Evolutionary conservation across 169 alveolate species (phyloP).

Genomic region (Plasmodium gonderi): DNA sequence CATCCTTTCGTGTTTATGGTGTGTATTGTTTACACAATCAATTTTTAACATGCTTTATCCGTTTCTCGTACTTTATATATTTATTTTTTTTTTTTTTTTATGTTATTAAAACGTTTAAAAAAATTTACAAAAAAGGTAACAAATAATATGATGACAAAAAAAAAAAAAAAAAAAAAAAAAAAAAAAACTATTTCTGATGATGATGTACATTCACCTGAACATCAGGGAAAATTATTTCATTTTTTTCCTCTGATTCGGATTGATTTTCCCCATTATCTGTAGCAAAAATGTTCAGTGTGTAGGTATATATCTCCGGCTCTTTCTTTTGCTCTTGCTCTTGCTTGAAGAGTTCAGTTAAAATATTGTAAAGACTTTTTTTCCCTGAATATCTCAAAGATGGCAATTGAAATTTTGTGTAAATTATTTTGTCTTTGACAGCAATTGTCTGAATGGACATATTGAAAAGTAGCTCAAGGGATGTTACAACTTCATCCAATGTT

Average conservation of each 20-base stretch:
- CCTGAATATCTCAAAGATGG: not conserved
- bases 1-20: too few relatives aligned
- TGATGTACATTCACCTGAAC: constrained; percentile 33
- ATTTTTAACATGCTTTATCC: too few relatives aligned
- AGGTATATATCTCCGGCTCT: not conserved
- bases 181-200: not conserved
- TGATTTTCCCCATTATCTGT: constrained; percentile 11
- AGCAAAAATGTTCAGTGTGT: constrained; percentile 22
- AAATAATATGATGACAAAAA: too few relatives aligned
- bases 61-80: too few relatives aligned
- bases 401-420: constrained; percentile 22
- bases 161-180: not conserved
- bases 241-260: too few relatives aligned
- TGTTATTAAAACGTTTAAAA: too few relatives aligned
- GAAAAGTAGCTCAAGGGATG: constrained; percentile 21
- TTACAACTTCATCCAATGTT: constrained; percentile 44
- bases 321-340: not conserved
- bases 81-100: too few relatives aligned
- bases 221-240: constrained; percentile 28
- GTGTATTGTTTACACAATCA: too few relatives aligned
- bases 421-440: constrained; percentile 45
- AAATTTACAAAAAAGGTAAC: too few relatives aligned
- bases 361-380: not conserved
- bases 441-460: constrained; percentile 49
- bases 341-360: constrained; percentile 11